Evolutionary conservation across 2,329 filamentous ascomycete genomes (phyloP), one percentile per base, ranked within the genome.

Genomic region (Sarocladium oryzae): DNA sequence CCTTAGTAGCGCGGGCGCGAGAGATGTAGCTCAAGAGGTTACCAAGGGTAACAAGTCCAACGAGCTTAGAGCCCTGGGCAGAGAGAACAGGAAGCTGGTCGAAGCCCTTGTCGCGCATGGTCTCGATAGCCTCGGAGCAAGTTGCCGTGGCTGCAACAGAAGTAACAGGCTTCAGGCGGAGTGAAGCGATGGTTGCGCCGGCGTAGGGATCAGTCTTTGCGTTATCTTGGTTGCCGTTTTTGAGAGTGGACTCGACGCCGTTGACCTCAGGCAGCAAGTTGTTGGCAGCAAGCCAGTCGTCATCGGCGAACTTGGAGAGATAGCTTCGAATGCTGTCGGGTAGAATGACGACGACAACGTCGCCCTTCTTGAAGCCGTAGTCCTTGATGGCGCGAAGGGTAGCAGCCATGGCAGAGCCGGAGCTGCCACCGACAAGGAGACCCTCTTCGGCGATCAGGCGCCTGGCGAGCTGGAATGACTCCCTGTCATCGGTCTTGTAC

Each of bases 221-320:
- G 23, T 61, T 56, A 45, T 62, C 61, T 15, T 66, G 61, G 41
- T 69, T 64, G 56, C 64, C 60, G 55, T 67, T 57, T 61, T 62
- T 53, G 66, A 67, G 48, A 65, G 75, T 55, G 72, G 79, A 50
- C 74, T 81, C 56, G 71, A 77, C 35, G 15, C 69, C 72, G 55
- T 70, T 69, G 56, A 70, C 65, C 46, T 49, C 46, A n/a, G 88
- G 82, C 23, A 97, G 79, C 21, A 99, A 88, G 66, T 92, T 86
- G 71, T 99, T 99, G 56, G 93, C 93, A 11, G 90, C 91, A 52
- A 99, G 84, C 95, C 93, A 99, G 74, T 97, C 93, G 65, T 99
- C 95, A 66, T 99, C 93, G 58, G 90, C 90, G 66, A 99, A 99
- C 80, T 99, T 99, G 73, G 87, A 92, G 23, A 99, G 82, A 69